Evolutionary conservation across 2,329 filamentous ascomycete species (phyloP).

Genomic region (Arthrobotrys musiformis): DNA sequence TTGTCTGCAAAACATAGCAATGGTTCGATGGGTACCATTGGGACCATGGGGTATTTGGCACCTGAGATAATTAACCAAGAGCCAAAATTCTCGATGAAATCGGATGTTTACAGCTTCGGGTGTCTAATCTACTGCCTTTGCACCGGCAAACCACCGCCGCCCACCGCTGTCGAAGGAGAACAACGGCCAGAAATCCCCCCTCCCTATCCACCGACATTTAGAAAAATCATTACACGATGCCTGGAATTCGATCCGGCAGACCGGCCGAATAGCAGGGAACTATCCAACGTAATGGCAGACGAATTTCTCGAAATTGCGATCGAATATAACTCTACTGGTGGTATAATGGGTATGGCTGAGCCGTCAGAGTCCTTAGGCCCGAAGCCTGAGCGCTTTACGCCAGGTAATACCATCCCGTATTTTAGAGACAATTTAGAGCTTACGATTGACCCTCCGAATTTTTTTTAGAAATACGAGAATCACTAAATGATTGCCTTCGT

Average conservation of each 20-base stretch:
- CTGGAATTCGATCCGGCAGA: background rate
- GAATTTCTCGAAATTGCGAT: slow-evolving; percentile 16
- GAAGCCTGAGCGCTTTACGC: too few species aligned
- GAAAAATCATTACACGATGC: slow-evolving; percentile 2
- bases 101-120: slow-evolving; percentile 45
- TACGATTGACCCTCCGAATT: too few species aligned
- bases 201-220: slow-evolving; percentile 1
- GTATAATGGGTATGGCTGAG: too few species aligned
- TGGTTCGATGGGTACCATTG: slow-evolving; percentile 8
- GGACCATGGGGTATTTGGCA: slow-evolving; percentile 20
- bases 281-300: slow-evolving; percentile 22
- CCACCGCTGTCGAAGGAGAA: background rate
- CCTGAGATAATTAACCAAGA: background rate
- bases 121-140: slow-evolving; percentile 27
- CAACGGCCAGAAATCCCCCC: background rate
- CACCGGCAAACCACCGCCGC: background rate
- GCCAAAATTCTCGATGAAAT: slow-evolving; percentile 20
- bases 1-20: background rate
- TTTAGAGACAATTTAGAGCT: too few species aligned
- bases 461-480: background rate
- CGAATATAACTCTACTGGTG: background rate
- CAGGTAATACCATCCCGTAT: too few species aligned
- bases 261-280: slow-evolving; percentile 13
- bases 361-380: too few species aligned
- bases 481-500: background rate